Evolutionary conservation across 257 asterid species (phyloP).

Genomic region (Plantago ovata): DNA sequence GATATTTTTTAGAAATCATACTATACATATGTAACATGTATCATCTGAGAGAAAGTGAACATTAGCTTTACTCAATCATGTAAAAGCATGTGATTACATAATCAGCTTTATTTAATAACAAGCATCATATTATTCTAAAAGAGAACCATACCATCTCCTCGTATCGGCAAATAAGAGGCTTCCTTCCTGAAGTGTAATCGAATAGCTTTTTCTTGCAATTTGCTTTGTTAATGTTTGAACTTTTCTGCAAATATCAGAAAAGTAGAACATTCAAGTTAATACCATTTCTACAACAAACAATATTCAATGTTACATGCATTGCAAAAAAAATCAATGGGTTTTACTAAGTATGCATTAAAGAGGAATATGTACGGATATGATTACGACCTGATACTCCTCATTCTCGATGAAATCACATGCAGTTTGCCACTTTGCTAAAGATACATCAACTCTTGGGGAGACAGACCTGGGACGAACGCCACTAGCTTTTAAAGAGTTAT

Average conservation of each 20-base stretch:
- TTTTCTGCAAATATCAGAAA: not conserved
- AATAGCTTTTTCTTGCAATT: conserved; percentile 6
- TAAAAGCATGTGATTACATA: too few relatives aligned
- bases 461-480: not conserved
- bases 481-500: not conserved
- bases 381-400: not conserved
- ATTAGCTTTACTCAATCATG: too few relatives aligned
- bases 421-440: not conserved
- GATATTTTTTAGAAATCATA: too few relatives aligned
- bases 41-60: too few relatives aligned
- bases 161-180: not conserved
- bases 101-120: too few relatives aligned
- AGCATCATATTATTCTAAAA: too few relatives aligned
- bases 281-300: not conserved
- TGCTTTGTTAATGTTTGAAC: not conserved
- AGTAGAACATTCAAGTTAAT: too few relatives aligned
- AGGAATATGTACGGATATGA: too few relatives aligned
- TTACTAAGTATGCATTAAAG: not conserved
- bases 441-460: not conserved
- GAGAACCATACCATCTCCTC: not conserved
- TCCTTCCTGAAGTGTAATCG: not conserved
- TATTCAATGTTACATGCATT: not conserved
- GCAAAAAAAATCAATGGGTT: not conserved
- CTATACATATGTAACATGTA: too few relatives aligned
- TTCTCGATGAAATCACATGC: conserved; percentile 12